These are phyloP conservation scores for Penicillium desertorum DNA, from an alignment of 495 filamentous ascomycete species.

Conservation along the genomic window DNA sequence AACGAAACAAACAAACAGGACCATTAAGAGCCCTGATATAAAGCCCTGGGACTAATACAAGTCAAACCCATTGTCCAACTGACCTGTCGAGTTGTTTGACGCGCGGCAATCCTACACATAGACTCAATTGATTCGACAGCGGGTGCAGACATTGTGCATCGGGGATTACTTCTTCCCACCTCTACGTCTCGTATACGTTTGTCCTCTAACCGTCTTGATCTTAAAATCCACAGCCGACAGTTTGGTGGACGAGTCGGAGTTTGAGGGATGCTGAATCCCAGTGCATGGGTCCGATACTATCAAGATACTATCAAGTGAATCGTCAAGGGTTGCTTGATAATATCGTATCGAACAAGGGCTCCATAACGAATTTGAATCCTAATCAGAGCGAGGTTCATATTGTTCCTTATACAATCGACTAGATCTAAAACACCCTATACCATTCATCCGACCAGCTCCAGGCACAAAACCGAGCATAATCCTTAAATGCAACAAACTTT, in stretches of 20 bases:
- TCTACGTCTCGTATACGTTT: background rate
- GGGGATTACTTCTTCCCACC: background rate
- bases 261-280: background rate
- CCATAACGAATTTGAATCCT: background rate
- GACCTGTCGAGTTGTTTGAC: background rate
- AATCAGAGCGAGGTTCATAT: background rate
- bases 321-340: background rate
- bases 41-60: background rate
- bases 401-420: no score
- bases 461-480: background rate
- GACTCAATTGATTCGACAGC: background rate
- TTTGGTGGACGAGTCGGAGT: slow-evolving; percentile 2
- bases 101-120: background rate
- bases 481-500: background rate
- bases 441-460: background rate
- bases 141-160: background rate
- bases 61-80: background rate
- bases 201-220: background rate
- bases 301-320: background rate
- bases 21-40: background rate
- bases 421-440: background rate
- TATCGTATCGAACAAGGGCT: background rate
- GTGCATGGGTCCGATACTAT: background rate
- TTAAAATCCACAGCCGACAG: background rate
- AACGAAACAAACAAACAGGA: background rate